Percentiles rank a stretch among this genome's conserved stretches.
Conservation (phyloP, 208 protist genomes). For the Leishmania tropica region DNA sequence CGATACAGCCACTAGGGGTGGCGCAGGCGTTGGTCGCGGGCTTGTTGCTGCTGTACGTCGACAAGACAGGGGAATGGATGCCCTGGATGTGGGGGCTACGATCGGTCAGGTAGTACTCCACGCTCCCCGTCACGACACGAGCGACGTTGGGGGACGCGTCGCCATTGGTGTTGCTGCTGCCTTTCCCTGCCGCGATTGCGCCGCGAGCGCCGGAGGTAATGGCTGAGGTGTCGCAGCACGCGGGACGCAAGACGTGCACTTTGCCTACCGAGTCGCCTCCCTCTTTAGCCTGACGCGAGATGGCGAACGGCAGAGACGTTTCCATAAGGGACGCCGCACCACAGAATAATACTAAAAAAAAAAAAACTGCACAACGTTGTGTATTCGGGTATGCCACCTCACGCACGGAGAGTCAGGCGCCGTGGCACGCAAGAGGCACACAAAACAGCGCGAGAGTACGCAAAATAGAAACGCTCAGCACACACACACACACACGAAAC, state of each 20-base stretch:
- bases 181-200: neutral
- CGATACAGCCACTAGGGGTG: neutral
- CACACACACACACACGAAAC: no score
- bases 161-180: neutral
- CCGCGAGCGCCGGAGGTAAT: neutral
- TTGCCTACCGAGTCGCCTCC: neutral
- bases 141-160: neutral
- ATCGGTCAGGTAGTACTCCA: neutral
- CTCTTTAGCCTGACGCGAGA: slow-evolving; percentile 14
- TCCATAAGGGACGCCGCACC: neutral
- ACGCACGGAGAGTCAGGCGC: neutral
- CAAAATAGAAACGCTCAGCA: neutral
- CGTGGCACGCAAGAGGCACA: neutral
- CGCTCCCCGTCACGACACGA: no score
- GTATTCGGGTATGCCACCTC: neutral
- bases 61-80: no score
- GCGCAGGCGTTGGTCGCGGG: neutral
- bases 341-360: neutral
- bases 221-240: slow-evolving; percentile 8
- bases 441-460: neutral
- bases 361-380: neutral
- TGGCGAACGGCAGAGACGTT: slow-evolving; percentile 11
- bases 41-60: slow-evolving; percentile 4
- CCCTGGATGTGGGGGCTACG: neutral
- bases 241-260: slow-evolving; percentile 10